Evolutionary conservation across 1,284 basidiomycete species (phyloP).

Genomic region (Leccinum cinnamomeum): DNA sequence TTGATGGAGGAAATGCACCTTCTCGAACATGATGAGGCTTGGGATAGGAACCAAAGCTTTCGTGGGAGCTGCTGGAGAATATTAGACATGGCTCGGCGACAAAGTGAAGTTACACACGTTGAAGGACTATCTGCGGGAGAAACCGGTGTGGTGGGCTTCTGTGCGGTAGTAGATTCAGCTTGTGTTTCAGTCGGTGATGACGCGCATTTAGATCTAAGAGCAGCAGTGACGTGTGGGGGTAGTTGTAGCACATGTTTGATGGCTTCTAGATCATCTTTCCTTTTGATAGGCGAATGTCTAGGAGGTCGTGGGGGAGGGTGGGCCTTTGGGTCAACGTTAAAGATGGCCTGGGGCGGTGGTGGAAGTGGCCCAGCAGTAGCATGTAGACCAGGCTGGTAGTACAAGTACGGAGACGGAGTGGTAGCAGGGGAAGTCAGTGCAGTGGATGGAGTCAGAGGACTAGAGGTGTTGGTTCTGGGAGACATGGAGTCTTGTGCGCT

Average conservation of each 20-base stretch:
- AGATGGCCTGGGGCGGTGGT: constrained; percentile 57
- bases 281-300: constrained; percentile 53
- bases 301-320: constrained; percentile 67
- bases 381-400: constrained; percentile 67
- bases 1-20: constrained; percentile 63
- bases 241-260: constrained; percentile 58
- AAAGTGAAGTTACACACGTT: constrained; percentile 23
- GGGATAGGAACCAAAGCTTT: constrained; percentile 18
- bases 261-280: constrained; percentile 49
- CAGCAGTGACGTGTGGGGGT: constrained; percentile 52
- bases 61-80: constrained; percentile 18
- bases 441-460: constrained; percentile 30
- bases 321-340: constrained; percentile 44
- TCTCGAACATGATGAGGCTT: constrained; percentile 56
- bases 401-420: constrained; percentile 44
- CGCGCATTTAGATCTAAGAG: constrained; percentile 34
- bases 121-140: constrained; percentile 11
- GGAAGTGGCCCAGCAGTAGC: constrained; percentile 71
- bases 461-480: constrained; percentile 27
- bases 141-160: background rate
- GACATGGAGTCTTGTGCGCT: constrained; percentile 34
- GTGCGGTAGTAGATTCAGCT: constrained; percentile 3
- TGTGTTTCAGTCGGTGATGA: constrained; percentile 12
- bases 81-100: background rate
- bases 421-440: constrained; percentile 29